Percentiles rank a stretch among this genome's conserved stretches.
Conservation (phyloP, 345 rosid genomes). For the Durio zibethinus region DNA sequence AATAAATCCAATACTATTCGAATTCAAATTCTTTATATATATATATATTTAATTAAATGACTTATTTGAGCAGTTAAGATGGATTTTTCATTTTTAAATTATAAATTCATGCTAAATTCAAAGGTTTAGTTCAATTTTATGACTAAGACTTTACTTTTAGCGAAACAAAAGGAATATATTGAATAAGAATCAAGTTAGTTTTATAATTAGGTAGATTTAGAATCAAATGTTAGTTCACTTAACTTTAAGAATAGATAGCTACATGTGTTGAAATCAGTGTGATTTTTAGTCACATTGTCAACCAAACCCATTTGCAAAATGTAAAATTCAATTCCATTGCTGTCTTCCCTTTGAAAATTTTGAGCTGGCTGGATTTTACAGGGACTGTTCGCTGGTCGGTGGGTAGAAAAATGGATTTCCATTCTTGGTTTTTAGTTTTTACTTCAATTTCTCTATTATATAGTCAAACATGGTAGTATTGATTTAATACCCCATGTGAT, state of each 20-base stretch:
- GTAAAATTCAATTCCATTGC: background rate
- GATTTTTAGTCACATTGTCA: background rate
- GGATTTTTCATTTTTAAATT: no score
- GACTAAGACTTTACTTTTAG: background rate
- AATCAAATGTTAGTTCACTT: background rate
- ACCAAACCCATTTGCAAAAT: background rate
- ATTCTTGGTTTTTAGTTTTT: background rate
- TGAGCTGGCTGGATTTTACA: background rate
- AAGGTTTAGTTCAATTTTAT: background rate
- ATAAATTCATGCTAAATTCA: background rate
- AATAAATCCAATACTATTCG: no score
- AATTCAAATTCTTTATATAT: no score
- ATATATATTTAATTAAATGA: background rate
- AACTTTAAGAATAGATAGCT: background rate
- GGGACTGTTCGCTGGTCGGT: slow-evolving; percentile 1
- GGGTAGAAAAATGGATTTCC: background rate
- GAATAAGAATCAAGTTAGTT: background rate
- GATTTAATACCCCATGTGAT: slow-evolving; percentile 8
- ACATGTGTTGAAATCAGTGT: background rate
- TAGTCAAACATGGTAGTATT: background rate
- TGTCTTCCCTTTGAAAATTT: background rate
- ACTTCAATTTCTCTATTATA: background rate
- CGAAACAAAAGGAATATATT: background rate
- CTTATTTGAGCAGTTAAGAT: background rate
- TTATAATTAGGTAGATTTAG: background rate